A percentile compares a stretch with the other conserved stretches of the same genome.
Evolutionary conservation across 1,284 basidiomycete species (phyloP).

Genomic region (Papiliotrema fonsecae): DNA sequence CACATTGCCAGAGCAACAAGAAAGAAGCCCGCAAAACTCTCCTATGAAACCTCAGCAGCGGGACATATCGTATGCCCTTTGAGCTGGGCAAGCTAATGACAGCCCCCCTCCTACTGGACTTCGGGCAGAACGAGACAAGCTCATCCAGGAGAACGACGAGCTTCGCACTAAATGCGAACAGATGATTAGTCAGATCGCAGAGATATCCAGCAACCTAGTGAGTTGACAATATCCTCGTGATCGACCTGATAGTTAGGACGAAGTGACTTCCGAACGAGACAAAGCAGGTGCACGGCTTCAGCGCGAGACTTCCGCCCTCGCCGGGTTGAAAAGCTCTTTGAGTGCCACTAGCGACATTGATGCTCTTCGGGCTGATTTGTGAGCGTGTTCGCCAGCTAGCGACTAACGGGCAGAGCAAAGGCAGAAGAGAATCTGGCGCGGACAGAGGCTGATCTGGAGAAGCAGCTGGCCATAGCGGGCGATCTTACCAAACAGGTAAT

Average conservation of each 20-base stretch:
- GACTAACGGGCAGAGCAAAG: slow-evolving; percentile 47
- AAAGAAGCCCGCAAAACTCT: slow-evolving; percentile 2
- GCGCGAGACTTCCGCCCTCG: slow-evolving; percentile 50
- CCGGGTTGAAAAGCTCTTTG: slow-evolving; percentile 56
- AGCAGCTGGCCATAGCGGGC: slow-evolving; percentile 61
- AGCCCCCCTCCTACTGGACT: slow-evolving; percentile 10
- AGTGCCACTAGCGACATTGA: slow-evolving; percentile 59
- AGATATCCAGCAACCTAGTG: slow-evolving; percentile 28
- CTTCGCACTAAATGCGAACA: slow-evolving; percentile 29
- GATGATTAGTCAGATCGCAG: slow-evolving; percentile 41
- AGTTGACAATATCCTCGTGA: slow-evolving; percentile 1
- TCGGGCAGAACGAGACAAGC: slow-evolving; percentile 35
- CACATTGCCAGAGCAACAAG: slow-evolving; percentile 23
- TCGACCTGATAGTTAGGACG: slow-evolving; percentile 17
- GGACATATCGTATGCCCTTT: not conserved
- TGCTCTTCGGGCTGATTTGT: slow-evolving; percentile 70
- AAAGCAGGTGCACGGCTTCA: slow-evolving; percentile 12
- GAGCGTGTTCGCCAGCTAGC: slow-evolving; percentile 46
- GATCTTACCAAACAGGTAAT: slow-evolving; percentile 65
- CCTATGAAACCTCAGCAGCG: not conserved
- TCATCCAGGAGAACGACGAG: slow-evolving; percentile 38
- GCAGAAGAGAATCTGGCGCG: slow-evolving; percentile 77
- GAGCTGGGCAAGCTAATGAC: not conserved
- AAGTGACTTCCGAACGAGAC: slow-evolving; percentile 24
- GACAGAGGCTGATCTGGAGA: slow-evolving; percentile 72